Conservation (phyloP, 805 yeast species). For the Clavispora phyllophila region DNA sequence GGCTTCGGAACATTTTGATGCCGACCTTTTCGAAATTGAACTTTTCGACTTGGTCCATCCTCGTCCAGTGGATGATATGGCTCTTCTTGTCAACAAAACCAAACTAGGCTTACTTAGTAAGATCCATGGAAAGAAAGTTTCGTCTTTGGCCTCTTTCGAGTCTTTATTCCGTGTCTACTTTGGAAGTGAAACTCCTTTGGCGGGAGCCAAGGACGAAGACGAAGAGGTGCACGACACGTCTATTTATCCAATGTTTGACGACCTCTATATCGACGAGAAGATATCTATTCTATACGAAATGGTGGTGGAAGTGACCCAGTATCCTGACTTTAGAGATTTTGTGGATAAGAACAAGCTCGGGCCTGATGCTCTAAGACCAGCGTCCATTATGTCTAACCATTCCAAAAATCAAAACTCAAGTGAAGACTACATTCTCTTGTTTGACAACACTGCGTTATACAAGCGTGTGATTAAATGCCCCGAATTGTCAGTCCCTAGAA, state of each 20-base stretch:
- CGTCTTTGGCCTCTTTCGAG: constrained; percentile 28
- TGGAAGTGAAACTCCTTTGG: constrained; percentile 29
- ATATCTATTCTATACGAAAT: constrained; percentile 45
- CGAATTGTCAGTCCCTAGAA: constrained; percentile 29
- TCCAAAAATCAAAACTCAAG: constrained; percentile 7
- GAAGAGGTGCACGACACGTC: constrained; percentile 15
- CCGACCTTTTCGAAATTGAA: constrained; percentile 59
- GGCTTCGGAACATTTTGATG: constrained; percentile 49
- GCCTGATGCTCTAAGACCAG: constrained; percentile 21
- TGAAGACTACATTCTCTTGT: constrained; percentile 35
- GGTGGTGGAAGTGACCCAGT: constrained; percentile 38
- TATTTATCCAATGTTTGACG: constrained; percentile 29
- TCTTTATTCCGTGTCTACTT: constrained; percentile 29
- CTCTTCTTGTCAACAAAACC: constrained; percentile 38
- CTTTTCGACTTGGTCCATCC: constrained; percentile 35
- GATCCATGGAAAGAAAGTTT: constrained; percentile 33
- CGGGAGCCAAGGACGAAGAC: constrained; percentile 21
- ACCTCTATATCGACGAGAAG: constrained; percentile 41
- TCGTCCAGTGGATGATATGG: constrained; percentile 29
- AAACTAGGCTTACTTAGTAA: constrained; percentile 37
- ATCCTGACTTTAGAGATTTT: constrained; percentile 43
- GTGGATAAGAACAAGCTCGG: constrained; percentile 34
- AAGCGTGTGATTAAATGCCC: constrained; percentile 25
- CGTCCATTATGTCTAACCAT: constrained; percentile 10
- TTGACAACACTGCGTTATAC: constrained; percentile 53